Evolutionary conservation across 2,329 filamentous ascomycete species (phyloP).

Genomic region (Diaporthe humulicola): DNA sequence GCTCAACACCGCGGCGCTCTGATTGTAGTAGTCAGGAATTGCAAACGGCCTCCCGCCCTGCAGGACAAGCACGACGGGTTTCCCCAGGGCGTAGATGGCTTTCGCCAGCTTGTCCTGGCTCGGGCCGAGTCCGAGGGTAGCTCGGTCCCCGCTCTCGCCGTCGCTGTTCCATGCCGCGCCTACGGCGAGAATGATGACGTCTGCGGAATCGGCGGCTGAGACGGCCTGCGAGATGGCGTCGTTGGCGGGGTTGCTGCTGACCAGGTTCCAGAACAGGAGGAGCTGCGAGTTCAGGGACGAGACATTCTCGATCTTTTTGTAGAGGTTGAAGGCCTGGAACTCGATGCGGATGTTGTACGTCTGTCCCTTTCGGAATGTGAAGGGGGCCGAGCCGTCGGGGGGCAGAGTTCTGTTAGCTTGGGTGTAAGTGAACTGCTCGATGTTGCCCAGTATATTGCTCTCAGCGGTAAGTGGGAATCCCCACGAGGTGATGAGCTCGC

Average conservation of each 20-base stretch:
- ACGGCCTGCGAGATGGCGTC: slow-evolving; percentile 50
- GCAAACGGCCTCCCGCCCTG: slow-evolving; percentile 57
- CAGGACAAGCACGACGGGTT: slow-evolving; percentile 57
- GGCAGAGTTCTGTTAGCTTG: slow-evolving; percentile 51
- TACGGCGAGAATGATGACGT: slow-evolving; percentile 55
- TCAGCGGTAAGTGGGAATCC: slow-evolving; percentile 44
- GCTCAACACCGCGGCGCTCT: slow-evolving; percentile 55
- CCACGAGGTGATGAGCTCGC: slow-evolving; percentile 45
- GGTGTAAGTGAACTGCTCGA: slow-evolving; percentile 53
- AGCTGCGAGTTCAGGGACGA: slow-evolving; percentile 57
- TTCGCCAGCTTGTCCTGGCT: slow-evolving; percentile 54
- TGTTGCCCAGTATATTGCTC: slow-evolving; percentile 56
- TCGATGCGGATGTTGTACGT: slow-evolving; percentile 55
- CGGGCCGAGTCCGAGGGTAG: slow-evolving; percentile 51
- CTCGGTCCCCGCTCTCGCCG: slow-evolving; percentile 57
- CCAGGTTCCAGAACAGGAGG: slow-evolving; percentile 60
- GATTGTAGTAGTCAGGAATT: slow-evolving; percentile 53
- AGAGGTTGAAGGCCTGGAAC: slow-evolving; percentile 57
- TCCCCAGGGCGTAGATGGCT: slow-evolving; percentile 53
- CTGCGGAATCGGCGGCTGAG: slow-evolving; percentile 50
- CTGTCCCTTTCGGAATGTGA: slow-evolving; percentile 52
- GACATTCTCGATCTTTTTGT: slow-evolving; percentile 54
- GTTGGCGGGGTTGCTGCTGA: slow-evolving; percentile 48
- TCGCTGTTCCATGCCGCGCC: slow-evolving; percentile 61
- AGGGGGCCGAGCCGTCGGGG: slow-evolving; percentile 52